These are phyloP conservation scores for Paraphoma chrysanthemicola DNA, from an alignment of 2,329 filamentous ascomycete species.

Conservation along the genomic window DNA sequence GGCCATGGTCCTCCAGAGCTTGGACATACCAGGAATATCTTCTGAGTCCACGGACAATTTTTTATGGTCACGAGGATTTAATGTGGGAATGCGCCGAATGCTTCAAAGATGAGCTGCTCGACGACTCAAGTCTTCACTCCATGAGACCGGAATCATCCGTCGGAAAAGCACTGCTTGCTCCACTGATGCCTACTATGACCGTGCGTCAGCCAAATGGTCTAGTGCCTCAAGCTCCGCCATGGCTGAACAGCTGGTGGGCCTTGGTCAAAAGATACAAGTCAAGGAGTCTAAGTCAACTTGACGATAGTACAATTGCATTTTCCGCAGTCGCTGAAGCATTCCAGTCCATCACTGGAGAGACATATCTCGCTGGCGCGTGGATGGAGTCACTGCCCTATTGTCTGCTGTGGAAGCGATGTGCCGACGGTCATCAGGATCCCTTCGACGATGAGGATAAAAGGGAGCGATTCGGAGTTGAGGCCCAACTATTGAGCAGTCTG, in stretches of 20 bases:
- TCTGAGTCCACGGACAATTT: constrained; percentile 13
- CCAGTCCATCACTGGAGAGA: not conserved
- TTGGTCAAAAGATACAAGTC: too few relatives aligned
- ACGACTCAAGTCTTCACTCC: not conserved
- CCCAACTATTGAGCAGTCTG: too few relatives aligned
- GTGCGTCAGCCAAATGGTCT: too few relatives aligned
- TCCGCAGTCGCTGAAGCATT: constrained; percentile 10
- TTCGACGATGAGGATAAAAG: too few relatives aligned
- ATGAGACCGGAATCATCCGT: too few relatives aligned
- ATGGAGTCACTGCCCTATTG: not conserved
- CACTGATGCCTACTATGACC: too few relatives aligned
- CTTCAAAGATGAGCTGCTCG: constrained; percentile 16
- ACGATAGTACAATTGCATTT: constrained; percentile 14
- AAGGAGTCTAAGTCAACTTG: not conserved
- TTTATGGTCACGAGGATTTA: constrained; percentile 13
- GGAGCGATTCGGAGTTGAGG: too few relatives aligned
- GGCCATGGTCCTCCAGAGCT: constrained; percentile 18
- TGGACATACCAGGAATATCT: constrained; percentile 30
- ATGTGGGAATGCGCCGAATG: constrained; percentile 19
- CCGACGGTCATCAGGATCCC: too few relatives aligned
- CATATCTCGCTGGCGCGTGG: constrained; percentile 17
- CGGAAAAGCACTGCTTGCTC: too few relatives aligned
- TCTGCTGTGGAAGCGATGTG: constrained; percentile 6
- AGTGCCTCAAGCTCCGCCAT: too few relatives aligned
- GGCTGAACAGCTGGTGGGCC: too few relatives aligned